Evolutionary conservation across 768 basidiomycete species (phyloP).

Genomic region (Dentipellis sp.): DNA sequence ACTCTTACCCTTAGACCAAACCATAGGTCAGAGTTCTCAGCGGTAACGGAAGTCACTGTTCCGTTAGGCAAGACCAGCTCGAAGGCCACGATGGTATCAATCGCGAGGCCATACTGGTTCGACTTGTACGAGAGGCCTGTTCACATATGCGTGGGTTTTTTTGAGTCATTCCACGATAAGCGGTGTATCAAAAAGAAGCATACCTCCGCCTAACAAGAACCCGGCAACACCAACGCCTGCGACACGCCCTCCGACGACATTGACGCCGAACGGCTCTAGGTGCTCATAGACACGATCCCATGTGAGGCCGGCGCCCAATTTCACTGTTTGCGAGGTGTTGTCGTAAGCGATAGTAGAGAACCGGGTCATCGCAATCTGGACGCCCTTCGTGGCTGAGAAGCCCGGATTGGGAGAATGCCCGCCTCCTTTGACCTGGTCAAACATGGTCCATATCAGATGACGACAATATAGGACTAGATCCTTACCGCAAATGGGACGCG

Average conservation of each 20-base stretch:
- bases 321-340: conserved; percentile 4
- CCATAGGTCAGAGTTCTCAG: conserved; percentile 25
- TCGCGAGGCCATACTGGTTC: conserved; percentile 44
- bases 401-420: conserved; percentile 47
- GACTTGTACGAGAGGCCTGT: conserved; percentile 53
- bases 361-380: conserved; percentile 46
- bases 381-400: conserved; percentile 51
- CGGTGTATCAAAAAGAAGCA: background rate
- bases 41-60: conserved; percentile 24
- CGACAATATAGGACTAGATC: background rate
- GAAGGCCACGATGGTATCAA: conserved; percentile 39
- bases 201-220: conserved; percentile 15
- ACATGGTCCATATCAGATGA: no score
- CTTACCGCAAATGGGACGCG: background rate
- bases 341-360: conserved; percentile 26
- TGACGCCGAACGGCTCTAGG: conserved; percentile 10
- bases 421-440: conserved; percentile 46
- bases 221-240: conserved; percentile 17
- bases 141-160: background rate
- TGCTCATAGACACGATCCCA: conserved; percentile 17
- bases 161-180: no score
- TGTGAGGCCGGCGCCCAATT: conserved; percentile 12
- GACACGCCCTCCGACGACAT: conserved; percentile 14
- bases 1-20: conserved; percentile 26
- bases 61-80: conserved; percentile 49